A percentile compares a stretch with the other conserved stretches of the same genome.
phyloP scores from a whole-genome alignment of 2,329 filamentous ascomycete species.

The Pestalotiopsis sp. region DNA sequence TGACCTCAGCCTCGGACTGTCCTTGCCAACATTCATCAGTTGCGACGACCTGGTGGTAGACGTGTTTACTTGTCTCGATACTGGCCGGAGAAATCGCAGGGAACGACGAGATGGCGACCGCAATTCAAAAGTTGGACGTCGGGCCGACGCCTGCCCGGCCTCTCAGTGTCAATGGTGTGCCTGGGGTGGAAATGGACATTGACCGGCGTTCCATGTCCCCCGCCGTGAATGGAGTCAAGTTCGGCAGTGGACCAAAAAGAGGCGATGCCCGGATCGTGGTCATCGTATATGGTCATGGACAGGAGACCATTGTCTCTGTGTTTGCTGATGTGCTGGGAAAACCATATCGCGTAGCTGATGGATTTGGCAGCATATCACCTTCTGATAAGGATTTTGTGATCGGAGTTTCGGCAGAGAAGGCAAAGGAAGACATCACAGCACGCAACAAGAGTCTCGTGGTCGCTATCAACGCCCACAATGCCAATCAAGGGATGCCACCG shows the following conservation, averaged over 20 bases:
- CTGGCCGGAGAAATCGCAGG: constrained; percentile 5
- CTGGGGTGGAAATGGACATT: constrained; percentile 27
- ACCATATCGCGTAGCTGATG: constrained; percentile 61
- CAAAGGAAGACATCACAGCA: constrained; percentile 59
- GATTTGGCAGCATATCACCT: constrained; percentile 55
- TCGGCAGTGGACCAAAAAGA: constrained; percentile 48
- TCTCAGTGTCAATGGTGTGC: constrained; percentile 33
- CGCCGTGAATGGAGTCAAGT: constrained; percentile 37
- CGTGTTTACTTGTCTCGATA: background rate
- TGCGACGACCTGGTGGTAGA: too few relatives aligned
- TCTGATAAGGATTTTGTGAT: constrained; percentile 67
- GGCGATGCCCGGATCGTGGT: constrained; percentile 63
- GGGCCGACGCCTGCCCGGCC: constrained; percentile 52
- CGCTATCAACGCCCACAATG: constrained; percentile 76
- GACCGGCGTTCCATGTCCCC: constrained; percentile 23
- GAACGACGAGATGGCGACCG: constrained; percentile 34
- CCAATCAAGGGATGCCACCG: constrained; percentile 71
- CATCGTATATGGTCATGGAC: constrained; percentile 70
- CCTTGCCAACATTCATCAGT: background rate
- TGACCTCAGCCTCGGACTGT: background rate
- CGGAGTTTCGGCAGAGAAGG: constrained; percentile 61
- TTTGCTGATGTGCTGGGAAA: constrained; percentile 82
- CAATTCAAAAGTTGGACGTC: constrained; percentile 49
- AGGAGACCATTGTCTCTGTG: constrained; percentile 73
- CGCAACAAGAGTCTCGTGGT: constrained; percentile 63